These are phyloP conservation scores for Stephanodiscus triporus DNA, from an alignment of 108 stramenopile genomes.

Conservation along the genomic window DNA sequence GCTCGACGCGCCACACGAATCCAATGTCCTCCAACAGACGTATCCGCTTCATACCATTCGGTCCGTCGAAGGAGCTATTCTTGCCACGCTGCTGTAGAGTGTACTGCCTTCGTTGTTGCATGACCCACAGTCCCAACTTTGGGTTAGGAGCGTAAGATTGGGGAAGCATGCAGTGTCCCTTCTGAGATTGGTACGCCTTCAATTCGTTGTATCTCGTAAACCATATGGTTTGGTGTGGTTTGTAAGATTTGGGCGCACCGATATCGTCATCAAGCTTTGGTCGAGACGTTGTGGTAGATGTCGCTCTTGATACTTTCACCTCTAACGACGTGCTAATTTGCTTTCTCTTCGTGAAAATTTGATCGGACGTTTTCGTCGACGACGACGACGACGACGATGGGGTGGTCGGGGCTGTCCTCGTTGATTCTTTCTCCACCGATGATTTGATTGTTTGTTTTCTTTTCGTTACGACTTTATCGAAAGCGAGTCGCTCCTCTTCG, in stretches of 20 bases:
- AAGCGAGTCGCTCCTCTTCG: not conserved
- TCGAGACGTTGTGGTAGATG: not conserved
- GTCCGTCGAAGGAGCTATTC: conserved; percentile 11
- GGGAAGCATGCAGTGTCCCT: conserved; percentile 66
- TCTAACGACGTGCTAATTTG: not conserved
- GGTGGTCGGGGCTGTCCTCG: not conserved
- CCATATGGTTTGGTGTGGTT: conserved; percentile 24
- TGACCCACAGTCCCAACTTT: conserved; percentile 59
- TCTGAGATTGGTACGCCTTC: conserved; percentile 30
- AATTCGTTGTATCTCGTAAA: conserved; percentile 29
- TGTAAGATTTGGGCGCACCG: not conserved
- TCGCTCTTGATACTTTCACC: not conserved
- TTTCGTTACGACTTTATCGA: no score
- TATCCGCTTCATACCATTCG: conserved; percentile 3
- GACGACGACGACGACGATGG: not conserved
- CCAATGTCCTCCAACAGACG: conserved; percentile 27
- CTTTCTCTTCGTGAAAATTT: not conserved
- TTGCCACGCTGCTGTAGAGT: conserved; percentile 37
- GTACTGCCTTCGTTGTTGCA: conserved; percentile 61
- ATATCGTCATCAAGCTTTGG: not conserved
- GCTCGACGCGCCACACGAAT: conserved; percentile 29
- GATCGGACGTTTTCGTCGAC: not conserved
- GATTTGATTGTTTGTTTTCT: not conserved
- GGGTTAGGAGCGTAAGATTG: conserved; percentile 40
- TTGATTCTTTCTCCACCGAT: not conserved